Evolutionary conservation across 73 alveolate genomes (phyloP).

Genomic region (Paramecium tetraurelia): DNA sequence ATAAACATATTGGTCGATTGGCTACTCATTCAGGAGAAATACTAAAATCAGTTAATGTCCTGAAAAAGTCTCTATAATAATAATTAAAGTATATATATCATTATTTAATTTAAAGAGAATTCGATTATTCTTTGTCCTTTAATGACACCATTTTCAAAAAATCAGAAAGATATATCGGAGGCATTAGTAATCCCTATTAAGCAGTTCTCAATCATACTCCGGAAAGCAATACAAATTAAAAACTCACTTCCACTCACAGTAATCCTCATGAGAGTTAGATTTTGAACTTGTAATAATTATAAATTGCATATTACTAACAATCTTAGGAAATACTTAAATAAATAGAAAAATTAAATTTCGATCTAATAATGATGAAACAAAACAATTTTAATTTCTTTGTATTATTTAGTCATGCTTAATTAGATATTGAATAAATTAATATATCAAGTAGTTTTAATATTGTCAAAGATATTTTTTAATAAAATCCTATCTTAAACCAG

Average conservation of each 20-base stretch:
- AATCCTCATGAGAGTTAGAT: not conserved
- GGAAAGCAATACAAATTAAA: not conserved
- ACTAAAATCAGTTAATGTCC: not conserved
- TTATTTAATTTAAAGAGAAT: not conserved
- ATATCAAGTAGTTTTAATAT: not conserved
- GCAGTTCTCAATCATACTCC: not conserved
- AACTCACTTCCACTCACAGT: not conserved
- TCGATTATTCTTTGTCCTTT: not conserved
- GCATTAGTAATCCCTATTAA: no score
- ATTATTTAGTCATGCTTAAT: not conserved
- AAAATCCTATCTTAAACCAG: not conserved
- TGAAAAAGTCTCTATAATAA: not conserved
- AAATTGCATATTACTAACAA: not conserved
- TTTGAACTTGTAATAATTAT: not conserved
- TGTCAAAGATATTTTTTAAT: not conserved
- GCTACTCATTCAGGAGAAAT: not conserved
- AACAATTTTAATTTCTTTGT: not conserved
- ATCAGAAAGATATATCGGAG: not conserved
- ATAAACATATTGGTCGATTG: not conserved
- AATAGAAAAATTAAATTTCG: not conserved
- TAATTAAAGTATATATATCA: not conserved
- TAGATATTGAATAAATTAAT: not conserved
- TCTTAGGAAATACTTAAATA: not conserved
- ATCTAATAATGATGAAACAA: not conserved
- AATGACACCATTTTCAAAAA: no score